Base-by-base conservation (phyloP, 495 filamentous ascomycete species). In the Hypoxylon trugodes region DNA sequence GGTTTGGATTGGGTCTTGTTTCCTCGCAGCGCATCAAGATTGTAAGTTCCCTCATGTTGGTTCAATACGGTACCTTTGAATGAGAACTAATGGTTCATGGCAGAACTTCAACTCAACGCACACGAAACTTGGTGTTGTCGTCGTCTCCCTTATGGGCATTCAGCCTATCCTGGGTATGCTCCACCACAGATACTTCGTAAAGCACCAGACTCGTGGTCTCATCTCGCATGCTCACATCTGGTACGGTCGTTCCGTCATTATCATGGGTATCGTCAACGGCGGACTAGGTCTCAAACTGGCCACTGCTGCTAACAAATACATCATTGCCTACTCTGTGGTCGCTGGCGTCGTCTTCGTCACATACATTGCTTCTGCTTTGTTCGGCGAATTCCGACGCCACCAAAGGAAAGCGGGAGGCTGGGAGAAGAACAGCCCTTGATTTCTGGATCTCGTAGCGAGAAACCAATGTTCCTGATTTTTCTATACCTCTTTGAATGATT, bases 191-290 rank as follows among this genome's bases (percentile, higher is more conserved):
- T 77, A 82, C 48, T 90, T 73, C 62, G 33, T 74, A 9, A 81
- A 80, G 56, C 69, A 74, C 1, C 69, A 78, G 21, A 37, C 56
- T 4, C 87, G 87, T 9, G 82, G 82, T 8, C 4, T 77, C 3
- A 77, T 87, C 70, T 83, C 81, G n/a, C 74, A 86, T 51, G 66
- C 74, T 3, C 90, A 93, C 69, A 84, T 88, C 64, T 92, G 90
- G 89, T 84, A 80, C 56, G 90, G 90, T 3, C 83, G 90, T 1
- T 38, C 72, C 4, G 61, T 90, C 28, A 79, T 93, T 19, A 65
- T 80, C 2, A 65, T 90, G n/a, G 90, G 86, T 1, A 77, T 90
- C 28, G 76, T 92, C 51, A 93, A 92, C 71, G 90, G 84, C 46
- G 89, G 90, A 0, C 72, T 91, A 3, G 90, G 90, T 0, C 77